These are phyloP conservation scores for Plasmopara halstedii DNA, from an alignment of 352 stramenopile species.

Conservation along the genomic window DNA sequence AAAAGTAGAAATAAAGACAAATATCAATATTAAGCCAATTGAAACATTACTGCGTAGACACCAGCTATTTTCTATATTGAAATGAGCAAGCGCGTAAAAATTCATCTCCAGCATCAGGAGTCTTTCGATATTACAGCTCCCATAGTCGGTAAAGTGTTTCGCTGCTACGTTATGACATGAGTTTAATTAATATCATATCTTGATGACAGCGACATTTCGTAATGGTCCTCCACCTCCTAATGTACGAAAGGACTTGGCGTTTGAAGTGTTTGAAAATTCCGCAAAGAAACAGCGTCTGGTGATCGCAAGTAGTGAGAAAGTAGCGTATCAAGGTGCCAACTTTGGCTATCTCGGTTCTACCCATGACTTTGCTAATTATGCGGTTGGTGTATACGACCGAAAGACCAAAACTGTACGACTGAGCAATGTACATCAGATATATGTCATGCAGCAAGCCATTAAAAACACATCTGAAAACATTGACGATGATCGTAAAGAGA, in stretches of 20 bases:
- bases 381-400: slow-evolving; percentile 72
- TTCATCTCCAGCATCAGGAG: slow-evolving; percentile 53
- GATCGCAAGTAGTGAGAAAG: slow-evolving; percentile 65
- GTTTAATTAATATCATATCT: too few relatives aligned
- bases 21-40: not conserved
- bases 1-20: not conserved
- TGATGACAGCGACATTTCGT: slow-evolving; percentile 58
- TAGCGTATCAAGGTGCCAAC: slow-evolving; percentile 80
- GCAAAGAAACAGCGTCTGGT: slow-evolving; percentile 78
- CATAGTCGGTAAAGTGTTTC: slow-evolving; percentile 57
- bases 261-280: slow-evolving; percentile 76
- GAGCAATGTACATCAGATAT: slow-evolving; percentile 75
- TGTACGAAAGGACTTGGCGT: slow-evolving; percentile 53
- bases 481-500: slow-evolving; percentile 49
- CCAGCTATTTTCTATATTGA: slow-evolving; percentile 9
- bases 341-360: slow-evolving; percentile 71
- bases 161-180: too few relatives aligned
- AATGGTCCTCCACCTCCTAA: slow-evolving; percentile 57
- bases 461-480: slow-evolving; percentile 64
- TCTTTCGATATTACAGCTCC: slow-evolving; percentile 48
- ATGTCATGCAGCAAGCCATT: slow-evolving; percentile 81
- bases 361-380: slow-evolving; percentile 70
- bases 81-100: slow-evolving; percentile 57
- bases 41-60: slow-evolving; percentile 1
- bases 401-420: slow-evolving; percentile 62